A percentile compares a stretch with the other conserved stretches of the same genome.
Evolutionary conservation across 306 rosid genomes (phyloP).

Genomic region (Fragaria ananassa): DNA sequence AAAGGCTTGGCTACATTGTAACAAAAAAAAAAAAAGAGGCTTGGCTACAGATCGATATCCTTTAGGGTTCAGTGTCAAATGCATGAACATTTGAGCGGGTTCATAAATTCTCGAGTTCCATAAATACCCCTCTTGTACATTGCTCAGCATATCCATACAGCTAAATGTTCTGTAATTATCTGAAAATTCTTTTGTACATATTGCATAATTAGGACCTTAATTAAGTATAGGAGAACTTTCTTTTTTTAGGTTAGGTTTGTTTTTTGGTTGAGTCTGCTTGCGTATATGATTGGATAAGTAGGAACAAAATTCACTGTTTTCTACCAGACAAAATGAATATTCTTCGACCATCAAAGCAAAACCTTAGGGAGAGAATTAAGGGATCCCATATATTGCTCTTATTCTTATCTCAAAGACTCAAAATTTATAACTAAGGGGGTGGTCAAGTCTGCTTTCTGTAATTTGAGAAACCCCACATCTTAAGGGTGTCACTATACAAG

Average conservation of each 20-base stretch:
- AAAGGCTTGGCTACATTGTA: neutral
- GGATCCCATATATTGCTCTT: conserved; percentile 39
- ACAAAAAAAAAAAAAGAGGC: neutral
- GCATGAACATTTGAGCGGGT: neutral
- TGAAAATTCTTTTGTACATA: no score
- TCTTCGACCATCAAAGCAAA: conserved; percentile 37
- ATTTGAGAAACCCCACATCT: conserved; percentile 42
- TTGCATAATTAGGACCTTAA: neutral
- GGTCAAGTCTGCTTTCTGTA: conserved; percentile 45
- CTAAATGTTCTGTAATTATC: no score
- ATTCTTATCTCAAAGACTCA: conserved; percentile 25
- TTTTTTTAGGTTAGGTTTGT: neutral
- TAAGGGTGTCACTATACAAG: conserved; percentile 32
- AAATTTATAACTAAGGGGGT: conserved; percentile 32
- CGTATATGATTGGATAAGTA: conserved; percentile 47
- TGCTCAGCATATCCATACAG: no score
- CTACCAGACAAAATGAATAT: conserved; percentile 66
- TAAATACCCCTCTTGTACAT: neutral
- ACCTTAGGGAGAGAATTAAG: conserved; percentile 22
- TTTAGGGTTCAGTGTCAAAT: conserved; percentile 26
- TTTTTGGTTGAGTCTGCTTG: conserved; percentile 1
- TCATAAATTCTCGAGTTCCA: neutral
- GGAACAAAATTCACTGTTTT: conserved; percentile 43
- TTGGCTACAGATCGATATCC: neutral
- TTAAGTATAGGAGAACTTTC: neutral